Percentiles rank a stretch among this genome's conserved stretches.
Evolutionary conservation across 2,329 filamentous ascomycete species (phyloP).

Genomic region (Colletotrichum sublineola): DNA sequence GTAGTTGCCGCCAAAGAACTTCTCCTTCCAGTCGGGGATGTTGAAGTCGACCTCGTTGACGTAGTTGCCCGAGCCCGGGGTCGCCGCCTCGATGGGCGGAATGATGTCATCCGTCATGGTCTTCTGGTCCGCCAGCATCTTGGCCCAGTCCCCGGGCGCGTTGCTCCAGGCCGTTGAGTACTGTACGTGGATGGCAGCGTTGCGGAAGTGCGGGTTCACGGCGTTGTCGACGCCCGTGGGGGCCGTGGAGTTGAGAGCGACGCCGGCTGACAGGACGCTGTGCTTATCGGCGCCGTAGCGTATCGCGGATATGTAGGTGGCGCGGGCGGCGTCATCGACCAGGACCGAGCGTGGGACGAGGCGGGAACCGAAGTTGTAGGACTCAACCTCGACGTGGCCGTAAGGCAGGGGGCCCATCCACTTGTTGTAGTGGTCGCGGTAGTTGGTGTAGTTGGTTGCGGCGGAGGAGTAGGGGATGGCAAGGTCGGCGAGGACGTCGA

Average conservation of each 20-base stretch:
- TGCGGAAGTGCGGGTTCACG: conserved; percentile 41
- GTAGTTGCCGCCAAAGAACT: conserved; percentile 64
- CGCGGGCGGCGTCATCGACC: conserved; percentile 48
- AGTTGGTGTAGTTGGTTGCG: conserved; percentile 44
- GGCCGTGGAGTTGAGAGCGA: conserved; percentile 43
- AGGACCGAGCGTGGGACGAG: conserved; percentile 56
- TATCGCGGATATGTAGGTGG: conserved; percentile 37
- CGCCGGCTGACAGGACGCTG: conserved; percentile 41
- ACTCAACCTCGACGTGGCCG: conserved; percentile 65
- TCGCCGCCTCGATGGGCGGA: conserved; percentile 44
- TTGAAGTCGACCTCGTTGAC: conserved; percentile 66
- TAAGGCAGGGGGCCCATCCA: conserved; percentile 57
- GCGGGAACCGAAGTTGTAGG: conserved; percentile 55
- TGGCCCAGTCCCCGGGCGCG: conserved; percentile 37
- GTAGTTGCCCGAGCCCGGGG: conserved; percentile 60
- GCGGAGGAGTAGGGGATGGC: conserved; percentile 48
- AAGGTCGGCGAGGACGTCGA: conserved; percentile 54
- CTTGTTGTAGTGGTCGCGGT: conserved; percentile 61
- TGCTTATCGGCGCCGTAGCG: conserved; percentile 39
- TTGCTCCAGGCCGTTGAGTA: conserved; percentile 42
- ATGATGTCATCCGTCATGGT: conserved; percentile 42
- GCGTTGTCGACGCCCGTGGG: conserved; percentile 38
- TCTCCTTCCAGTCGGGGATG: conserved; percentile 59
- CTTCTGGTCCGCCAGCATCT: conserved; percentile 38
- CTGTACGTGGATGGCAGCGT: conserved; percentile 40